Percentiles rank a stretch among this genome's conserved stretches.
These are phyloP conservation scores for Pisolithus microcarpus DNA, from an alignment of 768 basidiomycete genomes.

Conservation along the genomic window DNA sequence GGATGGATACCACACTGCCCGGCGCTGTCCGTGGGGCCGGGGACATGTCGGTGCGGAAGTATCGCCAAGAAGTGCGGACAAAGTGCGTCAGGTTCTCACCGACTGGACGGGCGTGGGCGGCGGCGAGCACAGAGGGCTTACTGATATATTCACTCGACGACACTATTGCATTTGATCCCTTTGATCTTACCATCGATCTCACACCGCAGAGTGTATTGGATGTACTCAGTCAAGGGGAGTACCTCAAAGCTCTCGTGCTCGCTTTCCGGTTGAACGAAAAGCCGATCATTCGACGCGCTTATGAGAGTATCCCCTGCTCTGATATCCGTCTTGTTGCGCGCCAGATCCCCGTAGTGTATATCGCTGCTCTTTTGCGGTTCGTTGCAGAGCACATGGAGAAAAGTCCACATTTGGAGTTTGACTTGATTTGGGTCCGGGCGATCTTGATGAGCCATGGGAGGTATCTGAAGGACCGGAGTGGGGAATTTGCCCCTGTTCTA, in stretches of 20 bases:
- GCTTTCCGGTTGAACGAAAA: slow-evolving; percentile 88
- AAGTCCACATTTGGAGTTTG: slow-evolving; percentile 92
- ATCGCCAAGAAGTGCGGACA: slow-evolving; percentile 84
- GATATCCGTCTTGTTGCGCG: slow-evolving; percentile 75
- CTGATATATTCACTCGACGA: slow-evolving; percentile 94
- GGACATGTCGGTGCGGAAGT: slow-evolving; percentile 82
- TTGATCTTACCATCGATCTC: slow-evolving; percentile 92
- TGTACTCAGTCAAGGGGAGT: slow-evolving; percentile 62
- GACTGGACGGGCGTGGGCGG: slow-evolving; percentile 92
- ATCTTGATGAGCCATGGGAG: slow-evolving; percentile 81
- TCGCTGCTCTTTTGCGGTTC: slow-evolving; percentile 69
- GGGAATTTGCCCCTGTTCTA: slow-evolving; percentile 73
- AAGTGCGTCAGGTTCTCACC: slow-evolving; percentile 93
- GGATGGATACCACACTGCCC: slow-evolving; percentile 75
- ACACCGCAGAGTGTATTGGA: slow-evolving; percentile 84
- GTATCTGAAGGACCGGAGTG: slow-evolving; percentile 62
- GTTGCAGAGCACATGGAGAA: slow-evolving; percentile 77
- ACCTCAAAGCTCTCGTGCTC: slow-evolving; percentile 90
- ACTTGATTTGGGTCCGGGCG: slow-evolving; percentile 81
- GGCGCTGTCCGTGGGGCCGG: slow-evolving; percentile 72
- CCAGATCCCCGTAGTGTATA: slow-evolving; percentile 77
- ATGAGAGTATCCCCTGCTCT: slow-evolving; percentile 71
- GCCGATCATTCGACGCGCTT: slow-evolving; percentile 70
- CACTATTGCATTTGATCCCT: slow-evolving; percentile 83
- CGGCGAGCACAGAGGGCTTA: slow-evolving; percentile 92